Evolutionary conservation across 192 early-diverging fungal species (phyloP), one percentile per base, ranked within the genome.

Genomic region (Umbelopsis vinacea): DNA sequence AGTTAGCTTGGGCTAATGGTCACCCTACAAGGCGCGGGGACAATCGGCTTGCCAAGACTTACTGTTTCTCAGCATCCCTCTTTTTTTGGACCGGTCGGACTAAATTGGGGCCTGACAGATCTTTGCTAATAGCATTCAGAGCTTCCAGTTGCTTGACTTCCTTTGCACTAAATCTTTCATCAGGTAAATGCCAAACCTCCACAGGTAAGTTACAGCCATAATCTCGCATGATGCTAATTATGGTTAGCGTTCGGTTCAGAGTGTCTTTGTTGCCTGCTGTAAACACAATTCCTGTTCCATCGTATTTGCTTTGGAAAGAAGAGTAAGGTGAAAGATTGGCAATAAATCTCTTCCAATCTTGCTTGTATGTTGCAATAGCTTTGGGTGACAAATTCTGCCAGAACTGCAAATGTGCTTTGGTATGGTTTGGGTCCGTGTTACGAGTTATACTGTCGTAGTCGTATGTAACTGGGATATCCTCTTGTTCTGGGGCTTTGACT

Each of bases 261-360:
- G 77, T 79, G 46, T 79, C 77, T 6, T 52, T 69, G 48, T 79
- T 79, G 50, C 77, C 77, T 21, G 77, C 72, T 33, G 73, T 72
- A 21, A 79, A 40, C 6, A 79, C 77, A 17, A 79, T 75, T 22
- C 77, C 77, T 15, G 67, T 45, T 8, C 35, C 53, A 19, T 68
- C 22, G 17, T 68, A 70, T 53, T 66, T 23, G 22, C 57, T 35
- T n/a, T 24, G 12, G n/a, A 57, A 53, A 29, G 21, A 37, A 3
- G 60, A 43, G 4, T 68, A 47, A 2, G 45, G 22, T 21, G n/a
- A 15, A 29, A 71, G 46, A 6, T 52, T 17, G 11, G 29, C 9
- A 1, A 79, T 48, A 35, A 79, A 79, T 4, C 47, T 8, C 23
- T 75, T 60, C 77, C 77, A 79, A 24, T 71, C 57, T 6, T 71